These are phyloP conservation scores for Fraxinus sp. DNA, from an alignment of 305 asterid genomes.

Conservation along the genomic window DNA sequence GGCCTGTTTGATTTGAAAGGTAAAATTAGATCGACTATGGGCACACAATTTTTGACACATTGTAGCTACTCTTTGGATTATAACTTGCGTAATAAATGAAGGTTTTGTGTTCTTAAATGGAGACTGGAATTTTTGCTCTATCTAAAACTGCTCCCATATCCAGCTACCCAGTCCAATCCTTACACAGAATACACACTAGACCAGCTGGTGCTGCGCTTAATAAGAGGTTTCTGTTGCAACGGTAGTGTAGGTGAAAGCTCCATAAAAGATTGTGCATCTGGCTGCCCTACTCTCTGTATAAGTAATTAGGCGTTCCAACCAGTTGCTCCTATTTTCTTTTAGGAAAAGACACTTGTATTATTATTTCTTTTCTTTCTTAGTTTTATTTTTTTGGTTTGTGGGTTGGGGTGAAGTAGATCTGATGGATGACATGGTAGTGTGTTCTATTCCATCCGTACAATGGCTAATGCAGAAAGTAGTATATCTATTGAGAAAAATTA, in stretches of 20 bases:
- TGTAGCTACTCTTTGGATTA: not conserved
- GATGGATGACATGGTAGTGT: not conserved
- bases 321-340: not conserved
- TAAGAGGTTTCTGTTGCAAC: not conserved
- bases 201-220: not conserved
- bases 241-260: not conserved
- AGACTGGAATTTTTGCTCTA: not conserved
- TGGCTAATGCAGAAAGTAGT: not conserved
- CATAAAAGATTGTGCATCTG: not conserved
- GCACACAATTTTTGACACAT: not conserved
- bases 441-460: conserved; percentile 8
- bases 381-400: not conserved
- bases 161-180: not conserved
- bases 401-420: not conserved
- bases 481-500: conserved; percentile 15
- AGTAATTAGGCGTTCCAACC: not conserved
- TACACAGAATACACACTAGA: not conserved
- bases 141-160: conserved; percentile 6
- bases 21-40: not conserved
- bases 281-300: not conserved
- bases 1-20: not conserved
- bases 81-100: not conserved
- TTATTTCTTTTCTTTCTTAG: not conserved
- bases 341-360: not conserved
- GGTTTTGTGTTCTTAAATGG: not conserved